These are phyloP conservation scores for Nyssa sinensis DNA, from an alignment of 148 eudicot species.

Conservation along the genomic window DNA sequence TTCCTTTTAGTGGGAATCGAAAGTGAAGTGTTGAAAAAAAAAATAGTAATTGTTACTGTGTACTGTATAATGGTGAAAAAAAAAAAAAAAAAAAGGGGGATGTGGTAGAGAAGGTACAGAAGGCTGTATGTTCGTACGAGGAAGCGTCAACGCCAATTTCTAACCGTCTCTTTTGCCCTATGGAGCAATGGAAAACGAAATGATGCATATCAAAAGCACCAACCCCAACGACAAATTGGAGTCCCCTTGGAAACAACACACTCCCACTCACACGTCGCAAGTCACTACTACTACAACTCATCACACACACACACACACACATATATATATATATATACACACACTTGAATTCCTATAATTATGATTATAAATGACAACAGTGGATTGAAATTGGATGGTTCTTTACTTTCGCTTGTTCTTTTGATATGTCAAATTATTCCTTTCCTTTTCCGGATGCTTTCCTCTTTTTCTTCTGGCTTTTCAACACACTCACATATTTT, in stretches of 20 bases:
- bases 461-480: conserved; percentile 4
- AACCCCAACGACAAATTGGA: neutral
- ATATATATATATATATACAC: neutral
- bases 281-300: neutral
- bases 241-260: neutral
- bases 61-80: neutral
- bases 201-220: conserved; percentile 25
- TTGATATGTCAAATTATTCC: conserved; percentile 22
- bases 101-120: neutral
- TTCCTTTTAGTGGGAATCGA: too few relatives aligned
- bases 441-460: conserved; percentile 16
- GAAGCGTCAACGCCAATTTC: conserved; percentile 34
- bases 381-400: conserved; percentile 9
- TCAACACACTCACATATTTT: neutral
- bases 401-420: conserved; percentile 9
- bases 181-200: conserved; percentile 23
- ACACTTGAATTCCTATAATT: neutral
- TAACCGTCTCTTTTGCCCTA: conserved; percentile 21
- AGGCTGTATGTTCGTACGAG: conserved; percentile 21
- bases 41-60: too few relatives aligned
- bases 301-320: neutral
- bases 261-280: neutral
- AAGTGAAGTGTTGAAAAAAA: too few relatives aligned
- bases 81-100: neutral
- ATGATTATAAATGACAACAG: neutral